Evolutionary conservation across 768 basidiomycete species (phyloP).

Genomic region (Tulasnella sp.): DNA sequence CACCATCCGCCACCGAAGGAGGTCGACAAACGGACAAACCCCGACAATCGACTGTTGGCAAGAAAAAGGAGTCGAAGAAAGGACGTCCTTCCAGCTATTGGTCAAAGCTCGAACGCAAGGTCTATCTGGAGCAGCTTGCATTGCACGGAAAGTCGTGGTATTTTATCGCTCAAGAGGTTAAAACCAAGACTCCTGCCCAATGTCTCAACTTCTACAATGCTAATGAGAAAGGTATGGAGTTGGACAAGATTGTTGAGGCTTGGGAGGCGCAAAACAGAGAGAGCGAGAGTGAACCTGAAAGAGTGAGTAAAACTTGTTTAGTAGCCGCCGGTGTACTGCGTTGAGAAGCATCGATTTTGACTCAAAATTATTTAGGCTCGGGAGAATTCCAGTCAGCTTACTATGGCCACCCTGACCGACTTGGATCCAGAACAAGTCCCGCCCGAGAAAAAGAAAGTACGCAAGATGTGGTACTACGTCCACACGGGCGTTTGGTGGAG

Average conservation of each 20-base stretch:
- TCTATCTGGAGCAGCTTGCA: conserved; percentile 7
- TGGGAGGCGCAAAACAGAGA: background rate
- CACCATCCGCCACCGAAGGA: background rate
- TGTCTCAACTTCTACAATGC: conserved; percentile 6
- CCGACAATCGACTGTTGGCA: background rate
- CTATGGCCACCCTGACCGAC: conserved; percentile 21
- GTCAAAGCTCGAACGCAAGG: background rate
- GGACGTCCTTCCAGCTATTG: conserved; percentile 10
- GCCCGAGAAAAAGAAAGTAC: conserved; percentile 33
- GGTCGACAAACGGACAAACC: background rate
- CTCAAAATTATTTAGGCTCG: too few species aligned
- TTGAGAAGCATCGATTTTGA: too few species aligned
- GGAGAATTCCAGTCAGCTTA: conserved; percentile 13
- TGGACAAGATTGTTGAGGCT: background rate
- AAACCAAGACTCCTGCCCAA: conserved; percentile 10
- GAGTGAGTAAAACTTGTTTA: background rate
- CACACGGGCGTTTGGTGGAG: too few species aligned
- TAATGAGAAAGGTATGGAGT: background rate
- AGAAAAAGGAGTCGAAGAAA: background rate
- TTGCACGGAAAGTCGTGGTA: background rate
- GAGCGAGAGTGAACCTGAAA: background rate
- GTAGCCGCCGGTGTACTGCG: background rate
- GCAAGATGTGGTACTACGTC: too few species aligned
- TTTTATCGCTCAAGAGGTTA: background rate
- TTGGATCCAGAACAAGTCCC: conserved; percentile 23